These are phyloP conservation scores for Lindgomyces ingoldianus DNA, from an alignment of 495 filamentous ascomycete species.

Conservation along the genomic window DNA sequence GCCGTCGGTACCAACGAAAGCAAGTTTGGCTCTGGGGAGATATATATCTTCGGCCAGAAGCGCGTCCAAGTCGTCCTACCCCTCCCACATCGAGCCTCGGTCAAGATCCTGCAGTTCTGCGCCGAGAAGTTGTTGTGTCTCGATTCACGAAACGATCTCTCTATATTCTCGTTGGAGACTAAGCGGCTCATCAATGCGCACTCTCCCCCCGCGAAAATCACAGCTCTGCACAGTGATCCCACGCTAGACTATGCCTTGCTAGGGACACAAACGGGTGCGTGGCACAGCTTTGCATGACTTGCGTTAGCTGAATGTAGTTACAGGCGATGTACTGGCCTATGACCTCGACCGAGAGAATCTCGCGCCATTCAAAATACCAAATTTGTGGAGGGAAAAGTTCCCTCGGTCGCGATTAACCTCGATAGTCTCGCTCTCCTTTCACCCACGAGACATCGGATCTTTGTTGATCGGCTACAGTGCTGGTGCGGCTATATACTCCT, in stretches of 20 bases:
- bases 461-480: slow-evolving; percentile 83
- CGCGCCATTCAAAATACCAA: slow-evolving; percentile 76
- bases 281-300: background rate
- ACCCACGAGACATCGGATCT: slow-evolving; percentile 90
- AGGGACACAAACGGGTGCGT: slow-evolving; percentile 43
- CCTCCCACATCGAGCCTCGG: slow-evolving; percentile 65
- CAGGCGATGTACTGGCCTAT: slow-evolving; percentile 80
- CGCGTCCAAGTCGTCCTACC: slow-evolving; percentile 71
- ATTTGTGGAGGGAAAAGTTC: slow-evolving; percentile 74
- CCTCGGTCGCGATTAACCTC: slow-evolving; percentile 57
- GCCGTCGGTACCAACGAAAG: slow-evolving; percentile 86
- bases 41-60: slow-evolving; percentile 87
- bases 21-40: slow-evolving; percentile 72
- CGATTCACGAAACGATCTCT: slow-evolving; percentile 80
- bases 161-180: slow-evolving; percentile 72
- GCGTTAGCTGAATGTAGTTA: background rate
- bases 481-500: slow-evolving; percentile 85
- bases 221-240: slow-evolving; percentile 74
- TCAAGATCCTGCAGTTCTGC: slow-evolving; percentile 71
- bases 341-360: slow-evolving; percentile 80
- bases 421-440: slow-evolving; percentile 76
- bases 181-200: slow-evolving; percentile 61
- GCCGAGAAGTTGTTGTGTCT: slow-evolving; percentile 78
- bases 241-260: slow-evolving; percentile 84
- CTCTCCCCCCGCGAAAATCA: slow-evolving; percentile 71